Evolutionary conservation across 2,329 filamentous ascomycete species (phyloP), one percentile per base, ranked within the genome.

Genomic region (Xylaria hypoxylon): DNA sequence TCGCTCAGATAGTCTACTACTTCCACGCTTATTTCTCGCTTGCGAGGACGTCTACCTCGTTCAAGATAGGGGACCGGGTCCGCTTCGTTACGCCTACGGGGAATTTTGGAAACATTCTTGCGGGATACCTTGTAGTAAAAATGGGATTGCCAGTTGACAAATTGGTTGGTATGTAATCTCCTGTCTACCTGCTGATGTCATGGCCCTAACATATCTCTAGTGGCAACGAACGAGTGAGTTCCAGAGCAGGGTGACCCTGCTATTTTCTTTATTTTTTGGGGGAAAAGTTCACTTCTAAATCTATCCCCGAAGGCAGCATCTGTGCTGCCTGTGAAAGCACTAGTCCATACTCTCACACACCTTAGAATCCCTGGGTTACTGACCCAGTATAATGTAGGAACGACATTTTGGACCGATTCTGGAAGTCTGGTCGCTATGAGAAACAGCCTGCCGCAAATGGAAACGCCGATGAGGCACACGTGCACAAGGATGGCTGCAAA

Each of bases 1-100:
- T 99, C 42, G 95, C 96, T 13, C 96, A 99, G 82, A 97, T 97
- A 70, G 93, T 93, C 67, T 98, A 97, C 86, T 99, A 97, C 85
- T 97, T 97, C 84, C 86, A 96, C 80, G 90, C 96, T 13, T 98
- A 98, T 85, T 97, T 97, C 81, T 83, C 90, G 15, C 89, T 99
- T 38, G 85, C 84, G 67, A 87, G 84, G 77, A 83, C 85, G 57
- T 87, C 87, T 3, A 76, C 86, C 0, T 79, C 82, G 17, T 91
- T 91, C 79, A 86, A 88, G 64, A 75, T 90, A 26, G 87, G 86
- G 71, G 87, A 92, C 72, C 89, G 88, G 76, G 86, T 96, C 44
- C 90, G 94, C 67, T 97, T 94, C 75, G 92, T 97, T 8, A 93
- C 97, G 0, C 96, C 96, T 2, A 96, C 94, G 0, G 96, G 96